Conservation (phyloP, 768 basidiomycete species). For the Macrolepiota albuminosa region DNA sequence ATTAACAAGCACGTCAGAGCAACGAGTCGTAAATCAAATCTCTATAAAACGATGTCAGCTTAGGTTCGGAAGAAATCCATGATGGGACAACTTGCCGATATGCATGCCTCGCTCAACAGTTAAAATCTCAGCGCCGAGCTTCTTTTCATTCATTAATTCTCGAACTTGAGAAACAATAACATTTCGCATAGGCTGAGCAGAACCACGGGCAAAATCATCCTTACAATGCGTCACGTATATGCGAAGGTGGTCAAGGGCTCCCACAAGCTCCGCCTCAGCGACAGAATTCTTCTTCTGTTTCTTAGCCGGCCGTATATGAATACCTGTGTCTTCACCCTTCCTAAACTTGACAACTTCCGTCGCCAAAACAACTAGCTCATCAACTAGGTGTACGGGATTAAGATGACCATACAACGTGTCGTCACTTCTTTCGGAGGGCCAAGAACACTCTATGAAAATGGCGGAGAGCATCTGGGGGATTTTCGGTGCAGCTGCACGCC, state of each 20-base stretch:
- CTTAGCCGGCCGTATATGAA: slow-evolving; percentile 27
- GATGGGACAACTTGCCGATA: slow-evolving; percentile 51
- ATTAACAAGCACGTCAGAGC: not conserved
- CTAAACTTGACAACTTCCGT: slow-evolving; percentile 54
- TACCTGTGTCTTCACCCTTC: slow-evolving; percentile 18
- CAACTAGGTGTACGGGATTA: slow-evolving; percentile 70
- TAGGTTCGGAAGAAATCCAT: not conserved
- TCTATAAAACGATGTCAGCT: slow-evolving; percentile 18
- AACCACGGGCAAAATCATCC: slow-evolving; percentile 51
- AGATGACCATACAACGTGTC: slow-evolving; percentile 82
- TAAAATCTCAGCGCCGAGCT: slow-evolving; percentile 68
- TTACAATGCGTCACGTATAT: slow-evolving; percentile 91
- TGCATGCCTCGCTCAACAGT: slow-evolving; percentile 77
- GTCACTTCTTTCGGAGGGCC: slow-evolving; percentile 65
- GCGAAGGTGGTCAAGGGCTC: slow-evolving; percentile 51
- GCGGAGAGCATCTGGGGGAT: slow-evolving; percentile 63
- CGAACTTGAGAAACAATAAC: slow-evolving; percentile 74
- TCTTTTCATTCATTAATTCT: slow-evolving; percentile 50
- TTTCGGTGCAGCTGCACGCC: slow-evolving; percentile 77
- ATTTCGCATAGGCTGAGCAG: slow-evolving; percentile 49
- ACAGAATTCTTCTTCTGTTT: slow-evolving; percentile 35
- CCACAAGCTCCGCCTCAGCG: slow-evolving; percentile 39
- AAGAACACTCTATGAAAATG: slow-evolving; percentile 97
- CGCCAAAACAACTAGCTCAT: slow-evolving; percentile 71
- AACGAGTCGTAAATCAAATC: slow-evolving; percentile 24